A percentile compares a stretch with the other conserved stretches of the same genome.
Evolutionary conservation across 2,329 filamentous ascomycete genomes (phyloP).

Genomic region (Penicillium sp.): DNA sequence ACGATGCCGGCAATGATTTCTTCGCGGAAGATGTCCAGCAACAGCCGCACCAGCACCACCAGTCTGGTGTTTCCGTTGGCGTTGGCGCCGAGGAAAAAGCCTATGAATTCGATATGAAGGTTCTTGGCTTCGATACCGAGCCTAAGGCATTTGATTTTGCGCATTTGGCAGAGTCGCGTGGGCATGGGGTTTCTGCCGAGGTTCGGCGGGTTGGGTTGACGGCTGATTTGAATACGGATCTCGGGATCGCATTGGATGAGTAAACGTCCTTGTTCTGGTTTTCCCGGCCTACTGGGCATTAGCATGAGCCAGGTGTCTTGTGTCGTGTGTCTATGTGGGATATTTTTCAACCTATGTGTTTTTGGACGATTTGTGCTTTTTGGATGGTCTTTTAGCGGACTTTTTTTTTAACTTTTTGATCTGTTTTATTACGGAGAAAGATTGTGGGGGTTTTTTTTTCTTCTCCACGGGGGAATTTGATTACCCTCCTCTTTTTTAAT

Average conservation of each 20-base stretch:
- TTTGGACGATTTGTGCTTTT: conserved; percentile 4
- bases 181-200: conserved; percentile 22
- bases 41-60: conserved; percentile 6
- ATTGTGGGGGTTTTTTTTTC: neutral
- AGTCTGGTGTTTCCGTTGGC: neutral
- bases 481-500: neutral
- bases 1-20: conserved; percentile 47
- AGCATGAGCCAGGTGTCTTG: conserved; percentile 3
- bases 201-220: conserved; percentile 25
- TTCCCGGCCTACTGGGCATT: neutral
- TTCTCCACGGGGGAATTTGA: neutral
- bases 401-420: conserved; percentile 14
- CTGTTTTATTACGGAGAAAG: conserved; percentile 19
- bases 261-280: conserved; percentile 17
- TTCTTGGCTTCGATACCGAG: conserved; percentile 31
- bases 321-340: neutral
- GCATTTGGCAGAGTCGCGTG: conserved; percentile 17
- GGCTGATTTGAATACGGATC: conserved; percentile 30
- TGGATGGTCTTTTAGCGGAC: conserved; percentile 15
- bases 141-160: conserved; percentile 31
- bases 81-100: conserved; percentile 25
- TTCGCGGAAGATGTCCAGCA: conserved; percentile 40
- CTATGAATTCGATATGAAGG: conserved; percentile 30
- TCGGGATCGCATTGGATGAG: conserved; percentile 27
- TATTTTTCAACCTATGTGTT: conserved; percentile 11